Base-by-base conservation (phyloP, 2,329 filamentous ascomycete genomes). In the Simplicillium aogashimaense region DNA sequence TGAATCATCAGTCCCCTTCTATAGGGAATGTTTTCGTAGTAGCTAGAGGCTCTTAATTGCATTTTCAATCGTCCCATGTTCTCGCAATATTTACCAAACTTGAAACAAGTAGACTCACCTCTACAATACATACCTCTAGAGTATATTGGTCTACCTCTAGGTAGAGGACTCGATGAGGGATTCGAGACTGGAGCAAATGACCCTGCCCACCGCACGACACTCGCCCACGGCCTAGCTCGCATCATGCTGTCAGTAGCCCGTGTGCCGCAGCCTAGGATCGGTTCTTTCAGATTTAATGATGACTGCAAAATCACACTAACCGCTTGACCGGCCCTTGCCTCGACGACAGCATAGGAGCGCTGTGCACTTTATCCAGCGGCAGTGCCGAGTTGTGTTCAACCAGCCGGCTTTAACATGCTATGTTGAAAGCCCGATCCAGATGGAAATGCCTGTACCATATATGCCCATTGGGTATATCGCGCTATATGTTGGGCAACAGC, bases 241-340 rank as follows among this genome's bases (percentile, higher is more conserved):
- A 38, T 51, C 15, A 51, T 55, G 16, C 40, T 55, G 3, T 49
- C 51, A 1, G 45, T 56, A 1, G 50, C 53, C 1, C 47, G 49
- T 14, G 16, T 54, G 7, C 51, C 51, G n/a, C 51, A 47, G 37
- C 45, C 47, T 3, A 45, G 45, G 3, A 53, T 55, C 25, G 53
- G 43, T 7, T 43, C 50, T 9, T 51, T 50, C 30, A 34, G 38
- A 0, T 52, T 55, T 46, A 35, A 44, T 41, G 43, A 58, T 42
- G 35, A 42, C 11, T 51, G 53, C 20, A 56, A 50, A 6, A 44
- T 59, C 13, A 44, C 49, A 17, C 44, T 57, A 36, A 47, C 50
- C 31, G 57, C 56, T 41, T 52, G 55, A 36, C 56, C 54, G n/a
- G 47, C 55, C 42, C 44, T 44, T 25, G 38, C 50, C 12, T 42